Evolutionary conservation across 106 monocot species (phyloP), one percentile per base, ranked within the genome.

Genomic region (Dendrobium nobile): DNA sequence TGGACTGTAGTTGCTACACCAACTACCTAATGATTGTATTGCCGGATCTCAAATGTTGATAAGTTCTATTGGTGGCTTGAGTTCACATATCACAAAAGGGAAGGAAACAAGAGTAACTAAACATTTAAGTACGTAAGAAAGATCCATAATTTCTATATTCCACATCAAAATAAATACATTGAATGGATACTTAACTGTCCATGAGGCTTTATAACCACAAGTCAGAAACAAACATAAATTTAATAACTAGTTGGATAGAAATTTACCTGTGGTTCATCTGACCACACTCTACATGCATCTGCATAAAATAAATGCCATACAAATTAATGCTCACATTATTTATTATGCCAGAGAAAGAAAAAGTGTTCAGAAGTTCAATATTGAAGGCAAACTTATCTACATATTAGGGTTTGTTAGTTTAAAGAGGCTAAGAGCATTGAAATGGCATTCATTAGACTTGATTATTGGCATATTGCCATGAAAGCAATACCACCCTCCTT

Each of bases 241-340:
- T 48, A 76, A 27, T 11, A 3, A 48, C 27, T 47, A 48, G 48
- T 48, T 48, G 27, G 76, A 48, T 24, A 76, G 22, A 76, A 76
- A 24, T 15, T 48, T 76, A 76, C 76, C 76, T 48, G 48, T 41
- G 47, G 27, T 48, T 15, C 27, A 76, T 76, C 47, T 76, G 16
- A 22, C 13, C 11, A 11, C 76, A 51, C 76, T 27, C 45, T 74
- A 16, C 7, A 26, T 47, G 4, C 27, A 47, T 48, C 76, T 76
- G 76, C 48, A 76, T 48, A 74, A 33, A 11, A 11, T 16, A 70
- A 70, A 75, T 1, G 28, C n/a, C 41, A 74, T 41, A 72, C 11
- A 72, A 9, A 72, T 72, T 72, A 72, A 72, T 72, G 17, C 1
- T 24, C 64, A 24, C 24, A 64, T 64, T 64, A 64, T 64, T 26